Evolutionary conservation across 2,329 filamentous ascomycete genomes (phyloP).

Genomic region (Atkinsonella texensis): DNA sequence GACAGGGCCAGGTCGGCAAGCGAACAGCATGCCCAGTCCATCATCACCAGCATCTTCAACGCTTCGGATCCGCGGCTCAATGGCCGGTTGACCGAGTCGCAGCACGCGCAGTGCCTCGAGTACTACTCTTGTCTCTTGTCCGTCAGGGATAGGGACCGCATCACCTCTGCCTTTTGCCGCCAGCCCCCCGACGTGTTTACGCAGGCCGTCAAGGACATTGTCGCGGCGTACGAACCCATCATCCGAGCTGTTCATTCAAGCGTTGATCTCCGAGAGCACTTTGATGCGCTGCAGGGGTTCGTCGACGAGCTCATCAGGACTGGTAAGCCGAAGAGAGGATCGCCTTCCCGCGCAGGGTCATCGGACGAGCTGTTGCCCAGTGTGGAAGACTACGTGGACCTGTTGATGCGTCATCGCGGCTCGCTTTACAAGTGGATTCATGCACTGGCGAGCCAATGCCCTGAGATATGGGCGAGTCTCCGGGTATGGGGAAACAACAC

Average conservation of each 20-base stretch:
- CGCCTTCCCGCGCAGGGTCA: not conserved
- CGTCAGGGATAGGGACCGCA: slow-evolving; percentile 60
- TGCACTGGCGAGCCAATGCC: slow-evolving; percentile 54
- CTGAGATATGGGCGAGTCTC: slow-evolving; percentile 50
- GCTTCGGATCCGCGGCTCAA: slow-evolving; percentile 33
- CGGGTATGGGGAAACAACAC: slow-evolving; percentile 47
- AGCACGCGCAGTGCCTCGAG: slow-evolving; percentile 53
- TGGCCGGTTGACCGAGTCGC: slow-evolving; percentile 38
- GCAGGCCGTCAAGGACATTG: slow-evolving; percentile 48
- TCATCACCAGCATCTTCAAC: slow-evolving; percentile 54
- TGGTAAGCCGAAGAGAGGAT: slow-evolving; percentile 30
- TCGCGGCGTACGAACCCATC: slow-evolving; percentile 61
- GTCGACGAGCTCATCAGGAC: slow-evolving; percentile 58
- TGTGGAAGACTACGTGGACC: slow-evolving; percentile 58
- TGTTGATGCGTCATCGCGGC: slow-evolving; percentile 52
- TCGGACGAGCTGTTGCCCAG: slow-evolving; percentile 31
- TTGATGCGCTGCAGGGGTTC: slow-evolving; percentile 56
- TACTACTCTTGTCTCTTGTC: slow-evolving; percentile 62
- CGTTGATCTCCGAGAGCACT: slow-evolving; percentile 57
- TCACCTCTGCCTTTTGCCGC: slow-evolving; percentile 54
- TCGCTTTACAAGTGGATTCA: slow-evolving; percentile 60
- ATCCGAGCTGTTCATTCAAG: slow-evolving; percentile 60
- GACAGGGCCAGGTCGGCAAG: slow-evolving; percentile 47
- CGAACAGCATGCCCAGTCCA: slow-evolving; percentile 38
- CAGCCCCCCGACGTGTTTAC: slow-evolving; percentile 64